Base-by-base conservation (phyloP, 2,329 filamentous ascomycete genomes). In the Fusarium longipes region DNA sequence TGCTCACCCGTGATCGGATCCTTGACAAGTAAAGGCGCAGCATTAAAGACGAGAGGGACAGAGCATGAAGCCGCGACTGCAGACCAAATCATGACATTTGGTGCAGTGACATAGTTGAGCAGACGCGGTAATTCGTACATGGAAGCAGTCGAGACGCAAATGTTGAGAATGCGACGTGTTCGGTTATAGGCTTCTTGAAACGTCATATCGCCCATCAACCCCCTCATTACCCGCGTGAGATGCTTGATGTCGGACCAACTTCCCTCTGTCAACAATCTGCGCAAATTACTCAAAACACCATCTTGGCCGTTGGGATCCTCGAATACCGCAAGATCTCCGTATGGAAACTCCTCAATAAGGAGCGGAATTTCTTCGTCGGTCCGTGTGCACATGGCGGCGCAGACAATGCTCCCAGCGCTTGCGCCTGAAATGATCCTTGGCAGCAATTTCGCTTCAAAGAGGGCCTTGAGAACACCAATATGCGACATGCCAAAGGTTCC, bases 11-110 rank as follows among this genome's bases (percentile, higher is more conserved):
- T 97, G 39, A 87, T 80, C 1, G 92, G 92, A 71, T 97, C 92
- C 74, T 97, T 97, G 59, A 93, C 91, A 38, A 95, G 86, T 12
- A 98, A 80, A 1, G 89, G 89, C 2, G 90, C 91, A 3, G 93
- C 87, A 24, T 90, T 90, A 77, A 97, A 98, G 20, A 97, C 85
- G 14, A 96, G 82, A 0, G 95, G 95, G 0, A 97, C 92, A 0
- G 95, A 97, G 76, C 95, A 98, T 1, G 95, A 97, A 0, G 95
- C 93, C n/a, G 93, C 93, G 73, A 97, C 94, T 32, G 95, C 95
- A 17, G 94, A 97, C 93, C 94, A 97, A 55, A 98, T 94, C 80
- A 97, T 87, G 52, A 98, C 94, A 75, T 97, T 96, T 0, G 95
- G 94, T 0, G 95, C 91, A 0, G 95, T 97, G 60, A 97, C 87